Evolutionary conservation across 1,284 basidiomycete species (phyloP).

Genomic region (Rhodotorula sp.): DNA sequence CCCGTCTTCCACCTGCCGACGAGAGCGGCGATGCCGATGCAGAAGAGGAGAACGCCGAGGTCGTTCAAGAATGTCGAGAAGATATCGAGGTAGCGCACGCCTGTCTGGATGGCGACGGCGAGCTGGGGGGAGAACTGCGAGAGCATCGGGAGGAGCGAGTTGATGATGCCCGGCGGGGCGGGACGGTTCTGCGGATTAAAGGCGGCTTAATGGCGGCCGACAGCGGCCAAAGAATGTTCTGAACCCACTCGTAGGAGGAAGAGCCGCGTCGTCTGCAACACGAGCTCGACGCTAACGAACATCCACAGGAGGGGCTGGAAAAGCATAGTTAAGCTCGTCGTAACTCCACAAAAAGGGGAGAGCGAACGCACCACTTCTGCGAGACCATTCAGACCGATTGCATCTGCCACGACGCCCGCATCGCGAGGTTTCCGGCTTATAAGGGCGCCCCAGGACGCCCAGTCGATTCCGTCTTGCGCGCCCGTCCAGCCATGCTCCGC

Average conservation of each 20-base stretch:
- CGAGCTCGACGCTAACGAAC: slow-evolving; percentile 43
- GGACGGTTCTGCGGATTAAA: slow-evolving; percentile 20
- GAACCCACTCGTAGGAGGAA: slow-evolving; percentile 34
- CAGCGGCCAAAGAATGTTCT: too few relatives aligned
- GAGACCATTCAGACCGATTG: slow-evolving; percentile 6
- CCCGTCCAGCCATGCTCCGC: slow-evolving; percentile 27
- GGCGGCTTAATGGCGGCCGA: not conserved
- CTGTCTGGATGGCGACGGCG: slow-evolving; percentile 30
- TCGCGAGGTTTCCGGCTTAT: slow-evolving; percentile 19
- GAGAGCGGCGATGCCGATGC: slow-evolving; percentile 28
- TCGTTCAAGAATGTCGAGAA: slow-evolving; percentile 37
- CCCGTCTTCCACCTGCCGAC: slow-evolving; percentile 24
- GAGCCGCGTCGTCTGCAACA: slow-evolving; percentile 42
- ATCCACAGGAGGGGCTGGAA: slow-evolving; percentile 43
- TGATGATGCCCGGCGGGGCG: slow-evolving; percentile 29
- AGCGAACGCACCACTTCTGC: slow-evolving; percentile 27
- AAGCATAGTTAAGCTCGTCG: not conserved
- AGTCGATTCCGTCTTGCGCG: slow-evolving; percentile 32
- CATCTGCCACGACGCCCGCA: slow-evolving; percentile 15
- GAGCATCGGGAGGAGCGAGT: slow-evolving; percentile 34
- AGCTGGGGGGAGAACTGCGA: slow-evolving; percentile 39
- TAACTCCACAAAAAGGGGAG: not conserved
- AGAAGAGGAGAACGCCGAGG: slow-evolving; percentile 37
- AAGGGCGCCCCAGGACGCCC: slow-evolving; percentile 39
- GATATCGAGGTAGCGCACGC: slow-evolving; percentile 31